A percentile compares a stretch with the other conserved stretches of the same genome.
Conservation (phyloP, 108 stramenopile species). For the Skeletonema grethae region DNA sequence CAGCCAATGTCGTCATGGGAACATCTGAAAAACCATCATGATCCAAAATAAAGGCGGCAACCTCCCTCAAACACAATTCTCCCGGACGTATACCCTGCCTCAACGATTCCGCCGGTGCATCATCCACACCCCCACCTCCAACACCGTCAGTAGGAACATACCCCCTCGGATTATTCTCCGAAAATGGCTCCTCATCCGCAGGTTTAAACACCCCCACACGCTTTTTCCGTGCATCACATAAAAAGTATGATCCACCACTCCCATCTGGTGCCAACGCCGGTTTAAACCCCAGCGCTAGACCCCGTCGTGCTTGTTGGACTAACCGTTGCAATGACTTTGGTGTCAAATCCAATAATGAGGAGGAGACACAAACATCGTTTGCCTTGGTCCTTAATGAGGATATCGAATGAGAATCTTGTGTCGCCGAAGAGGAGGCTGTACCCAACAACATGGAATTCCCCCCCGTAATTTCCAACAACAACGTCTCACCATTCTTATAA, state of each 20-base stretch:
- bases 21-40: conserved; percentile 84
- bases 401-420: conserved; percentile 32
- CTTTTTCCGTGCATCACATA: conserved; percentile 81
- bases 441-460: background rate
- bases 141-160: conserved; percentile 61
- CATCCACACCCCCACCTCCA: conserved; percentile 15
- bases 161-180: conserved; percentile 95
- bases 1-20: conserved; percentile 95
- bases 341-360: conserved; percentile 65
- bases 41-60: conserved; percentile 96
- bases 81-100: conserved; percentile 92
- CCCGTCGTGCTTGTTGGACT: conserved; percentile 69
- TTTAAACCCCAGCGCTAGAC: conserved; percentile 73
- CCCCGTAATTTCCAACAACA: conserved; percentile 66
- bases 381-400: conserved; percentile 37
- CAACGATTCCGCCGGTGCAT: conserved; percentile 41
- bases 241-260: conserved; percentile 96
- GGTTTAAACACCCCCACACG: conserved; percentile 96
- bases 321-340: conserved; percentile 59
- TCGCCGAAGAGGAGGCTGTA: background rate
- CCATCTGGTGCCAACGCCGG: conserved; percentile 94
- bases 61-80: conserved; percentile 94
- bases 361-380: conserved; percentile 71
- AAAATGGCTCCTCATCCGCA: conserved; percentile 97
- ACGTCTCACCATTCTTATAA: conserved; percentile 77